Conservation (phyloP, 345 rosid genomes). For the Geranium rotundifolium region DNA sequence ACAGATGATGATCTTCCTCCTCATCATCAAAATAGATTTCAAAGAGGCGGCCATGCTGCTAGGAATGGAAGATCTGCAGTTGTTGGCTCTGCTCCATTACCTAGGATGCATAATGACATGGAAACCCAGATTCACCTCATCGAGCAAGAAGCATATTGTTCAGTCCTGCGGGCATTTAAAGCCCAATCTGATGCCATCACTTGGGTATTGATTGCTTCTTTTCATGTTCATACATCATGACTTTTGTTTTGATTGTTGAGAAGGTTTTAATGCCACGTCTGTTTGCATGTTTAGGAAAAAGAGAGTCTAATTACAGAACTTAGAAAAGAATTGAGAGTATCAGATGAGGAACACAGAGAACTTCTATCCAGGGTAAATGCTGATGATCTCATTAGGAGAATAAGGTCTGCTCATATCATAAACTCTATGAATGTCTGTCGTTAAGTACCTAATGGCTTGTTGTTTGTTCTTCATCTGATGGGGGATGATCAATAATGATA, state of each 20-base stretch:
- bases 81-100: slow-evolving; percentile 42
- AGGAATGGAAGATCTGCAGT: slow-evolving; percentile 81
- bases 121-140: slow-evolving; percentile 82
- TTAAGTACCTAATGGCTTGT: slow-evolving; percentile 10
- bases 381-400: slow-evolving; percentile 66
- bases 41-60: slow-evolving; percentile 50
- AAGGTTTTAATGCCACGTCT: slow-evolving; percentile 5
- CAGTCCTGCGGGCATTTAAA: slow-evolving; percentile 87
- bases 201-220: slow-evolving; percentile 48
- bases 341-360: slow-evolving; percentile 93
- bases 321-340: slow-evolving; percentile 86
- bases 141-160: slow-evolving; percentile 87
- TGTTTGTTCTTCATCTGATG: slow-evolving; percentile 16
- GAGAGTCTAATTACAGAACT: slow-evolving; percentile 93
- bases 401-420: slow-evolving; percentile 50
- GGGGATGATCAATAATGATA: slow-evolving; percentile 19
- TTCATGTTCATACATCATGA: background rate
- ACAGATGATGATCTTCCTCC: slow-evolving; percentile 99
- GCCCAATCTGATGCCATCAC: slow-evolving; percentile 97
- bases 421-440: slow-evolving; percentile 6
- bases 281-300: slow-evolving; percentile 53
- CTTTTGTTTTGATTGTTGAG: background rate
- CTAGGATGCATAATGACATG: slow-evolving; percentile 73
- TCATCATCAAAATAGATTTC: slow-evolving; percentile 79
- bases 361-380: slow-evolving; percentile 75